phyloP scores from a whole-genome alignment of 192 early-diverging fungal species.

The Mortierella hygrophila region DNA sequence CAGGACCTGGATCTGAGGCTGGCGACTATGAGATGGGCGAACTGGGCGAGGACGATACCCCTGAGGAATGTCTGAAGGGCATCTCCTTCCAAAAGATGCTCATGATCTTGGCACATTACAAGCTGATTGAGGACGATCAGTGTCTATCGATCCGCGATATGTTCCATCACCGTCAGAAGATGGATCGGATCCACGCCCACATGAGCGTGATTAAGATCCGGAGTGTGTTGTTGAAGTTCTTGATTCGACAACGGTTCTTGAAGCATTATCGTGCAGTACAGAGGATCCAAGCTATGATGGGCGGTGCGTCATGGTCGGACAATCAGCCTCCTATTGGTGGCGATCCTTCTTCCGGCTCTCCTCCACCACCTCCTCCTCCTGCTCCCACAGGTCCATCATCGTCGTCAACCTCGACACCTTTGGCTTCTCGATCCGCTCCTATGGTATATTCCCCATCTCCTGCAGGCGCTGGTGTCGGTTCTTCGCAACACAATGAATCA shows the following conservation, averaged over 20 bases:
- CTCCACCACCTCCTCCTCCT: background rate
- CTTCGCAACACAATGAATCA: background rate
- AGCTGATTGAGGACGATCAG: constrained; percentile 68
- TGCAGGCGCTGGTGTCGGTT: background rate
- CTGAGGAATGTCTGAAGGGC: constrained; percentile 24
- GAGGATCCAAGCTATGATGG: constrained; percentile 13
- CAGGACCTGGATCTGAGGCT: background rate
- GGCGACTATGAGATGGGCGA: constrained; percentile 48
- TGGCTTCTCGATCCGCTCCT: background rate
- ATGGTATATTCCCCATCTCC: background rate
- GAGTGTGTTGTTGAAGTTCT: constrained; percentile 29
- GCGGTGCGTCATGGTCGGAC: background rate
- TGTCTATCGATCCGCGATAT: constrained; percentile 56
- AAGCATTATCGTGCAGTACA: constrained; percentile 29
- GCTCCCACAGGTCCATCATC: too few relatives aligned
- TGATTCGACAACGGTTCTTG: constrained; percentile 42
- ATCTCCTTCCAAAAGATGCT: constrained; percentile 69
- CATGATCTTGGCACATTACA: constrained; percentile 66
- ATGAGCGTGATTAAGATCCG: constrained; percentile 38
- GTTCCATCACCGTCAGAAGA: constrained; percentile 52
- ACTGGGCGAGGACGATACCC: background rate
- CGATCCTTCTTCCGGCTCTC: background rate
- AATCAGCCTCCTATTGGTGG: background rate
- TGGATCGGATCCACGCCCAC: constrained; percentile 48
- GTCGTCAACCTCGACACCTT: background rate